Base-by-base conservation (phyloP, 306 rosid genomes). In the Gynostemma pentaphyllum region DNA sequence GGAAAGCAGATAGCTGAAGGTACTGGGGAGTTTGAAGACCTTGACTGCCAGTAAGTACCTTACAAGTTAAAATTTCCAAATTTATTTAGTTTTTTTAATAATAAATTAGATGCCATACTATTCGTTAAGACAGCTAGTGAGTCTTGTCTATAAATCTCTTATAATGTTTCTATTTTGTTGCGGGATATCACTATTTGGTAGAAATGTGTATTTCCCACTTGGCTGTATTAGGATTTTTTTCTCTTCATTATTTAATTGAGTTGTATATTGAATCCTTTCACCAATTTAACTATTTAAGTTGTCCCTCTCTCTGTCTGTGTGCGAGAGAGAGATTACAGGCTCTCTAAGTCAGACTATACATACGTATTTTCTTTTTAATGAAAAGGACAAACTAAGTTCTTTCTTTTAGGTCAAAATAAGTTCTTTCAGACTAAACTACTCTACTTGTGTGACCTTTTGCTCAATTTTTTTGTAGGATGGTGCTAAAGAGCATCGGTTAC, bases 401-500 rank as follows among this genome's bases (percentile, higher is more conserved):
- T 63, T 23, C 34, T 36, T 61, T 44, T 45, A 7, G 9, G 53
- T 42, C 40, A 1, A 42, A 45, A 46, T 45, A 18, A 45, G 40
- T 49, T 28, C 41, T n/a, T 44, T 18, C 30, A 9, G 29, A 18
- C 11, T 64, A 12, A 45, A 45, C 46, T 28, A 27, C 18, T 29
- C 46, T 28, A 27, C 18, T 29, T 18, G 41, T 18, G 21, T 30
- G 37, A 29, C 19, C 16, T 28, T 76, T 72, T 40, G 51, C 41
- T 15, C 30, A 42, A 54, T 8, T 52, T 70, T n/a, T 67, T 46
- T 80, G 69, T 72, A 92, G 98, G 86, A 68, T 92, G 81, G 94
- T 75, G 59, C 79, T 86, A 24, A 88, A 88, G 90, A 88, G 98
- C 82, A 88, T 92, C 74, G 99, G 96, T 48, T 92, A 88, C 79